Percentiles rank a stretch among this genome's conserved stretches.
phyloP scores from a whole-genome alignment of 495 filamentous ascomycete genomes.

The Endocarpon pusillum region DNA sequence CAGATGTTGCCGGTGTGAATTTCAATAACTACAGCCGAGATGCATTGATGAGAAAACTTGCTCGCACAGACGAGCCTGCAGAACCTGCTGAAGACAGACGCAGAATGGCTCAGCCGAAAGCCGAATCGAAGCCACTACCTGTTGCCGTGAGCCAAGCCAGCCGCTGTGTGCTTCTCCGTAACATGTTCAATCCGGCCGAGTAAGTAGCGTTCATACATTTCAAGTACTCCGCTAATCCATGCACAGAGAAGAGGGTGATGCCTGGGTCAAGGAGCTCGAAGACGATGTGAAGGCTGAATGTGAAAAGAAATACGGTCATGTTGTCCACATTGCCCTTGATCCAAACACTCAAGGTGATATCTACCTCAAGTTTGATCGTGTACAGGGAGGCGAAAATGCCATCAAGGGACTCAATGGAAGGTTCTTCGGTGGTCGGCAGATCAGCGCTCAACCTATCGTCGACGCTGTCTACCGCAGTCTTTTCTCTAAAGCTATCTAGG shows the following conservation, averaged over 20 bases:
- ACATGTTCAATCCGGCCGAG: slow-evolving; percentile 88
- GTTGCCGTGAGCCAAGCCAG: slow-evolving; percentile 85
- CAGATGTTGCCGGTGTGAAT: slow-evolving; percentile 94
- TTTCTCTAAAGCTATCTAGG: slow-evolving; percentile 63
- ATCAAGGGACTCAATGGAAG: slow-evolving; percentile 95
- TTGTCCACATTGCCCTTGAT: slow-evolving; percentile 95
- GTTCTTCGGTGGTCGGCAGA: slow-evolving; percentile 79
- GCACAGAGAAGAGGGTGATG: slow-evolving; percentile 64
- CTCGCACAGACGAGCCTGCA: slow-evolving; percentile 76
- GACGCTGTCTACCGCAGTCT: slow-evolving; percentile 96
- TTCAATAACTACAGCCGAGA: slow-evolving; percentile 98
- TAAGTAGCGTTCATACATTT: slow-evolving; percentile 32
- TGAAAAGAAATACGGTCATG: slow-evolving; percentile 88
- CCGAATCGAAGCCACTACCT: slow-evolving; percentile 63
- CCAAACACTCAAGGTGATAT: slow-evolving; percentile 88
- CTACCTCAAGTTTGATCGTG: slow-evolving; percentile 93
- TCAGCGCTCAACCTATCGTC: slow-evolving; percentile 87
- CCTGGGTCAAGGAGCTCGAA: slow-evolving; percentile 86
- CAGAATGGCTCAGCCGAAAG: slow-evolving; percentile 59
- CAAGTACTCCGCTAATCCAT: neutral
- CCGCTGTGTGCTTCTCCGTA: slow-evolving; percentile 81
- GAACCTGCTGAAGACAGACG: slow-evolving; percentile 42
- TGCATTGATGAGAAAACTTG: slow-evolving; percentile 93
- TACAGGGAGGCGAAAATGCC: slow-evolving; percentile 87
- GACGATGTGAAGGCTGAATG: slow-evolving; percentile 89